These are phyloP conservation scores for Nannochloris sp. DNA, from an alignment of 139 green algal genomes.

Conservation along the genomic window DNA sequence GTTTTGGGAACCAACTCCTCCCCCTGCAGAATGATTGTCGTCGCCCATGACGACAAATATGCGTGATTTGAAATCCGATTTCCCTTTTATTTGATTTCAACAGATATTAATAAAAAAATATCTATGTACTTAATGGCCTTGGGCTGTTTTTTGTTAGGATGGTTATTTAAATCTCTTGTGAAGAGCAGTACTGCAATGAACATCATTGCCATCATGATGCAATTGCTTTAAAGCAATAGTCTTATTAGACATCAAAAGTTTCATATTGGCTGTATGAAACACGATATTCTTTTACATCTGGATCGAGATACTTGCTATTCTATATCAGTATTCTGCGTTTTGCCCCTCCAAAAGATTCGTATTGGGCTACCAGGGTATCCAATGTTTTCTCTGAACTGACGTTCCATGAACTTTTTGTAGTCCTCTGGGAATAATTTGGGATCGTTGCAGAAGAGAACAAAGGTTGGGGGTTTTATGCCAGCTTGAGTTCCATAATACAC, in stretches of 20 bases:
- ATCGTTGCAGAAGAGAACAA: slow-evolving; percentile 97
- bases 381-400: slow-evolving; percentile 70
- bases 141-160: too few species aligned
- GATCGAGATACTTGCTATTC: neutral
- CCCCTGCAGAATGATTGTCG: neutral
- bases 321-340: slow-evolving; percentile 15
- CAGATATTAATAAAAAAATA: too few species aligned
- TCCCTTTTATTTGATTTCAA: too few species aligned
- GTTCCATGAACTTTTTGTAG: slow-evolving; percentile 78
- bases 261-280: too few species aligned
- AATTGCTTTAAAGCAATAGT: too few species aligned
- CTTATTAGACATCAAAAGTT: too few species aligned
- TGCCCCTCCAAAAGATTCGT: slow-evolving; percentile 73
- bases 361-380: slow-evolving; percentile 78
- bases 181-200: too few species aligned
- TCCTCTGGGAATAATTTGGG: slow-evolving; percentile 73
- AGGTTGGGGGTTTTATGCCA: slow-evolving; percentile 72
- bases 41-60: neutral
- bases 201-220: too few species aligned
- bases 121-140: too few species aligned
- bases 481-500: slow-evolving; percentile 95
- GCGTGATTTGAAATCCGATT: too few species aligned
- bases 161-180: too few species aligned
- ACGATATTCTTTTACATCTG: too few species aligned
- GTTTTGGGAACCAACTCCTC: neutral